phyloP scores from a whole-genome alignment of 805 yeast species.

The Candida ponderosae region DNA sequence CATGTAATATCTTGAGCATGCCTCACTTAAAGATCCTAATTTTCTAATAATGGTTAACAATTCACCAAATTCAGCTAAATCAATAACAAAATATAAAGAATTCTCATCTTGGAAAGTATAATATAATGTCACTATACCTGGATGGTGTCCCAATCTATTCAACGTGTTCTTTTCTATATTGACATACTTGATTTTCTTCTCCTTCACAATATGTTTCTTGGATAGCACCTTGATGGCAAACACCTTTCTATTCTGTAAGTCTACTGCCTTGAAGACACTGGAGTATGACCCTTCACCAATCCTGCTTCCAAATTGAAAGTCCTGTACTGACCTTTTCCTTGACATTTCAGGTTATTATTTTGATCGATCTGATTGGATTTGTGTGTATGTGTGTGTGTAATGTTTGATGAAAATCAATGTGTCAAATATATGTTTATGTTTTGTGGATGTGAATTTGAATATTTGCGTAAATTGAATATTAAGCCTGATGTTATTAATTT shows the following conservation, averaged over 20 bases:
- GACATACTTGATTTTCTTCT: slow-evolving; percentile 90
- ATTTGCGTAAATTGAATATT: no score
- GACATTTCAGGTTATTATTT: no score
- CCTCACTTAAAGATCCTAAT: slow-evolving; percentile 70
- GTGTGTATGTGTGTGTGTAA: no score
- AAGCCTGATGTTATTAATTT: no score
- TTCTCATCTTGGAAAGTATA: slow-evolving; percentile 93
- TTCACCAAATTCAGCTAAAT: slow-evolving; percentile 95
- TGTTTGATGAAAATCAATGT: no score
- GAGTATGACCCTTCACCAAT: slow-evolving; percentile 97
- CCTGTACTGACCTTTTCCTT: slow-evolving; percentile 51
- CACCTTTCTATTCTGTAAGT: slow-evolving; percentile 58
- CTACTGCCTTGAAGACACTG: slow-evolving; percentile 83
- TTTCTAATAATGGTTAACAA: slow-evolving; percentile 70
- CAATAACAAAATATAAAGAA: slow-evolving; percentile 84
- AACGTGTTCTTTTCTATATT: slow-evolving; percentile 90
- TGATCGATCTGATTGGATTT: no score
- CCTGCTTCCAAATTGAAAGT: slow-evolving; percentile 72
- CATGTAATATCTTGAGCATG: slow-evolving; percentile 71
- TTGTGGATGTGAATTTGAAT: no score
- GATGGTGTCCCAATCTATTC: slow-evolving; percentile 83
- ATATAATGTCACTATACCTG: slow-evolving; percentile 86
- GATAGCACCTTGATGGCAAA: slow-evolving; percentile 90
- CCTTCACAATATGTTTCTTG: slow-evolving; percentile 88
- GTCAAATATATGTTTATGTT: no score